These are phyloP conservation scores for Stachybotrys chartarum DNA, from an alignment of 2,329 filamentous ascomycete species.

Conservation along the genomic window DNA sequence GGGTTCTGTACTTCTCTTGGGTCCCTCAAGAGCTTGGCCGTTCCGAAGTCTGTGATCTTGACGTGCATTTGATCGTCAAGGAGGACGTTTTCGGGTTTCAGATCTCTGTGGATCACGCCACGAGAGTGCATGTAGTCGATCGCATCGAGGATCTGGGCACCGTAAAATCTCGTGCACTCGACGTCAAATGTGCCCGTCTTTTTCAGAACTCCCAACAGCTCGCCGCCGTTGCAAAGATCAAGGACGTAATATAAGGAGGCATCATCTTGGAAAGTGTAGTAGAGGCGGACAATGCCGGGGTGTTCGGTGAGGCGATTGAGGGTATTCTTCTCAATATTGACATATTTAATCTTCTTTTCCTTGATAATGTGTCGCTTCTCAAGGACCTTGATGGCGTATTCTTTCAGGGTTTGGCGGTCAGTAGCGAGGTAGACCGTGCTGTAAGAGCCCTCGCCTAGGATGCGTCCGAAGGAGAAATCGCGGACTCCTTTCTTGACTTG, in stretches of 20 bases:
- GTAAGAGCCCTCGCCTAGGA: conserved; percentile 93
- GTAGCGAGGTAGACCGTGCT: conserved; percentile 91
- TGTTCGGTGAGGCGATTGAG: conserved; percentile 94
- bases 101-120: conserved; percentile 90
- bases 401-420: conserved; percentile 86
- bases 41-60: conserved; percentile 98
- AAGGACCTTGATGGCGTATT: conserved; percentile 96
- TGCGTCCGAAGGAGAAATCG: conserved; percentile 88
- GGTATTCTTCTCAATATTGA: conserved; percentile 99
- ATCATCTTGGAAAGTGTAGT: conserved; percentile 98
- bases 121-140: conserved; percentile 97
- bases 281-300: conserved; percentile 89
- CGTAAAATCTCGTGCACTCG: conserved; percentile 90
- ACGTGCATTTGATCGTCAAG: conserved; percentile 94
- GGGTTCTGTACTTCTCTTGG: conserved; percentile 33
- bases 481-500: conserved; percentile 95
- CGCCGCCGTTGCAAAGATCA: conserved; percentile 85
- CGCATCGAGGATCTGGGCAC: conserved; percentile 90
- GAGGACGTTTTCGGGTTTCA: conserved; percentile 96
- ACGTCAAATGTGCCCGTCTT: conserved; percentile 91
- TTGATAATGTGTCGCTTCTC: conserved; percentile 99
- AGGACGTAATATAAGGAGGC: conserved; percentile 93
- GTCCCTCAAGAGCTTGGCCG: conserved; percentile 73
- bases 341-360: conserved; percentile 99
- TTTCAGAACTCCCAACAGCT: conserved; percentile 87